Percentiles rank a stretch among this genome's conserved stretches.
Conservation (phyloP, 345 rosid genomes). For the Cardamine chenopodiifolia region DNA sequence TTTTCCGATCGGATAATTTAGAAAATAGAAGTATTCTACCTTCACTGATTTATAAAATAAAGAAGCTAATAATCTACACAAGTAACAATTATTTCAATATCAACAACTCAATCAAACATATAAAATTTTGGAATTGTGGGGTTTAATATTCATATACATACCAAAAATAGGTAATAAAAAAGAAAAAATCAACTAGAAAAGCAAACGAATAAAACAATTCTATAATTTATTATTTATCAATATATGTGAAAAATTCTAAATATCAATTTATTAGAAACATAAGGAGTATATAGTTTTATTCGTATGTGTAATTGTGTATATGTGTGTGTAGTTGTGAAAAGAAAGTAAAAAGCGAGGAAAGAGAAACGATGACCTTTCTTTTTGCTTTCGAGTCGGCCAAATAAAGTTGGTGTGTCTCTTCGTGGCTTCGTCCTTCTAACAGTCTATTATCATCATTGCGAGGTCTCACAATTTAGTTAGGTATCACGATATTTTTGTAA, state of each 20-base stretch:
- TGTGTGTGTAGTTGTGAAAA: conserved; percentile 33
- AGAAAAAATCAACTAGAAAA: too few species aligned
- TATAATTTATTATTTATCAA: too few species aligned
- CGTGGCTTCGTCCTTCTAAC: conserved; percentile 39
- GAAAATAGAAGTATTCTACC: not conserved
- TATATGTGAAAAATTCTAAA: too few species aligned
- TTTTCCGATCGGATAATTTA: not conserved
- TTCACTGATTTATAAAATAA: not conserved
- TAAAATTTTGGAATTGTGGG: conserved; percentile 2
- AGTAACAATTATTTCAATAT: not conserved
- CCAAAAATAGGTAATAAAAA: too few species aligned
- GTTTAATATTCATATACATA: not conserved
- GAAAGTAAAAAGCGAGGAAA: conserved; percentile 29
- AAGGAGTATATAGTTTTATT: conserved; percentile 11
- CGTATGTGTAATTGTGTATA: not conserved
- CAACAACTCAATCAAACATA: not conserved
- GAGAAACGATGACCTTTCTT: conserved; percentile 32
- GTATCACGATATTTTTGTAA: conserved; percentile 15
- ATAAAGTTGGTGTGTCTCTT: conserved; percentile 41
- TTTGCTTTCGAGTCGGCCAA: conserved; percentile 39
- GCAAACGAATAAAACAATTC: too few species aligned
- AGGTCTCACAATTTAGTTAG: conserved; percentile 29
- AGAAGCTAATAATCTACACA: not conserved
- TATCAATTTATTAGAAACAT: too few species aligned
- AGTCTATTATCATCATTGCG: conserved; percentile 35